These are phyloP conservation scores for Gnaphalium uliginosum DNA, from an alignment of 129 eudicot species.

Conservation along the genomic window DNA sequence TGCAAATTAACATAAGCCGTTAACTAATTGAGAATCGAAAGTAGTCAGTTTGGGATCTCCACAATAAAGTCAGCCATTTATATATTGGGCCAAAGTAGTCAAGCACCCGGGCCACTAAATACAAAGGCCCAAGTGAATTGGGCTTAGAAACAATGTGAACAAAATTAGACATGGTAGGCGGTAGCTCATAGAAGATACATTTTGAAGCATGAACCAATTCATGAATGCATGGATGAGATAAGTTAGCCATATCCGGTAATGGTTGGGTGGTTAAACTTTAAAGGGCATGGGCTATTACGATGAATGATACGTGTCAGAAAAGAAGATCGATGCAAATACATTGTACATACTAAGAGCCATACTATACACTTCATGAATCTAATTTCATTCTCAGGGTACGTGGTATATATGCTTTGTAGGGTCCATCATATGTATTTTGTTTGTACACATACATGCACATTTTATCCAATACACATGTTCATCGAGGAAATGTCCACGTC, in stretches of 20 bases:
- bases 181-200: background rate
- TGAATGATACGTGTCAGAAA: constrained; percentile 36
- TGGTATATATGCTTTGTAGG: constrained; percentile 27
- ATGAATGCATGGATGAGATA: constrained; percentile 25
- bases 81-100: background rate
- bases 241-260: constrained; percentile 7
- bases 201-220: background rate
- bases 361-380: constrained; percentile 6
- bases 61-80: no score
- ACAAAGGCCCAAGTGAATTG: background rate
- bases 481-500: constrained; percentile 12
- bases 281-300: constrained; percentile 34
- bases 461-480: constrained; percentile 3
- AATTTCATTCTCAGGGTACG: background rate
- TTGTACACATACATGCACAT: constrained; percentile 29
- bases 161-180: background rate
- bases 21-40: no score
- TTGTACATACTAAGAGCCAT: constrained; percentile 33
- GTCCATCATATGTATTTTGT: constrained; percentile 12
- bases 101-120: background rate
- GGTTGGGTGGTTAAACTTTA: constrained; percentile 30
- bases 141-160: background rate
- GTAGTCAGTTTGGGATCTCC: no score
- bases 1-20: background rate
- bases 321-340: constrained; percentile 34